Evolutionary conservation across 164 flowering plant species (phyloP).

Genomic region (Nymphaea colorata): DNA sequence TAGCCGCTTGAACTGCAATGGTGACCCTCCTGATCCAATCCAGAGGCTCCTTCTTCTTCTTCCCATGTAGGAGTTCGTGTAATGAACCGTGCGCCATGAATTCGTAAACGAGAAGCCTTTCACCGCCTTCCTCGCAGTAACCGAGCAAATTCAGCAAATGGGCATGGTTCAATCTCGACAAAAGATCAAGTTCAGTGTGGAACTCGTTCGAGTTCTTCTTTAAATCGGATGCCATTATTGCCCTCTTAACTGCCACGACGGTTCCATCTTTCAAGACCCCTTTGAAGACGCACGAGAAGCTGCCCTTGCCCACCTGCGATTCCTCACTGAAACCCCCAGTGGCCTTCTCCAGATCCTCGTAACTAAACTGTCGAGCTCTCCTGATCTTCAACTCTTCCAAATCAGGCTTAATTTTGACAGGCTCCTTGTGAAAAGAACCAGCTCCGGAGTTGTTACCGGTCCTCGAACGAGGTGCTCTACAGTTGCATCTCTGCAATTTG

Average conservation of each 20-base stretch:
- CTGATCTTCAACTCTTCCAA: constrained; percentile 66
- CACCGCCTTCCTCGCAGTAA: constrained; percentile 91
- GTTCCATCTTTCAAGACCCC: constrained; percentile 78
- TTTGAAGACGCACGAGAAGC: constrained; percentile 86
- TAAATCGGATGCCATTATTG: constrained; percentile 55
- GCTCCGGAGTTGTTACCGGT: constrained; percentile 17
- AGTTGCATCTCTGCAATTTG: constrained; percentile 54
- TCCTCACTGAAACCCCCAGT: constrained; percentile 81
- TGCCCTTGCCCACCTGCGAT: constrained; percentile 80
- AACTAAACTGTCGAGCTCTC: constrained; percentile 65
- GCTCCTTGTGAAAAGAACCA: constrained; percentile 29
- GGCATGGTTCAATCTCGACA: constrained; percentile 87
- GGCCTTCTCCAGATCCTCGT: constrained; percentile 78
- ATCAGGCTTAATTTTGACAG: constrained; percentile 50
- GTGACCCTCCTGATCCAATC: constrained; percentile 90
- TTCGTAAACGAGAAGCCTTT: constrained; percentile 89
- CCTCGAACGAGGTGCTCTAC: constrained; percentile 17
- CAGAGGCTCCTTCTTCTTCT: constrained; percentile 52
- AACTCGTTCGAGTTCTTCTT: constrained; percentile 86
- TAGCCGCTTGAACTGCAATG: constrained; percentile 90
- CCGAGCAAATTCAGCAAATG: constrained; percentile 89
- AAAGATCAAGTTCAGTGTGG: constrained; percentile 78
- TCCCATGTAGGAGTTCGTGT: constrained; percentile 86
- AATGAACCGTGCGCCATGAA: constrained; percentile 95
- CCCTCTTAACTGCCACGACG: constrained; percentile 83